A percentile compares a stretch with the other conserved stretches of the same genome.
These are phyloP conservation scores for Hypoxylon trugodes DNA, from an alignment of 495 filamentous ascomycete species.

Conservation along the genomic window DNA sequence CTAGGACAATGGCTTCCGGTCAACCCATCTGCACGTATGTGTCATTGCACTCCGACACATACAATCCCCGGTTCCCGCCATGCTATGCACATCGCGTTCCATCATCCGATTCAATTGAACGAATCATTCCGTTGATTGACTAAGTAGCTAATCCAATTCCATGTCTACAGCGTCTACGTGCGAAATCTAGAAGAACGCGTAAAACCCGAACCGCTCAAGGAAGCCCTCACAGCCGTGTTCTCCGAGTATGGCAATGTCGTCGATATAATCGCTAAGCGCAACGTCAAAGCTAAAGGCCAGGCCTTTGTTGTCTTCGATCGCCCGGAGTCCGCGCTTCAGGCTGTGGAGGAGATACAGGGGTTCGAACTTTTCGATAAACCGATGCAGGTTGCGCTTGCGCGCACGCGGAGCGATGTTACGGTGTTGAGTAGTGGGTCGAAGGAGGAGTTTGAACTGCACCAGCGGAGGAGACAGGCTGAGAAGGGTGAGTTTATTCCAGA, in stretches of 20 bases:
- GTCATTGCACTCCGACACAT: slow-evolving; percentile 73
- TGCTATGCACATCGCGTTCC: background rate
- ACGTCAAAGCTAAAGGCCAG: slow-evolving; percentile 92
- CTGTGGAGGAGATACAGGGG: slow-evolving; percentile 89
- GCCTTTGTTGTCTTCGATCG: slow-evolving; percentile 95
- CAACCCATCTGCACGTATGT: slow-evolving; percentile 67
- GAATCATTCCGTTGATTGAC: too few relatives aligned
- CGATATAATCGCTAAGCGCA: slow-evolving; percentile 92
- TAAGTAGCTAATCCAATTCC: slow-evolving; percentile 39
- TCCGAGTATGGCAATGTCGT: slow-evolving; percentile 88
- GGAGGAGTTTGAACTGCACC: slow-evolving; percentile 88
- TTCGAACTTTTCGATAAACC: slow-evolving; percentile 95
- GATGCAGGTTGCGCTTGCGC: slow-evolving; percentile 87
- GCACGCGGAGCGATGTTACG: slow-evolving; percentile 86
- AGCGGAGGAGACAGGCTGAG: slow-evolving; percentile 84
- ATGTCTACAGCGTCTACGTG: slow-evolving; percentile 68
- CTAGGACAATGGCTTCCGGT: slow-evolving; percentile 48
- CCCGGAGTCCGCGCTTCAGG: slow-evolving; percentile 74
- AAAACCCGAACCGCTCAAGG: slow-evolving; percentile 80
- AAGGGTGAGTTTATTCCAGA: slow-evolving; percentile 69
- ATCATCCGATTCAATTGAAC: slow-evolving; percentile 5
- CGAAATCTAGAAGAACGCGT: slow-evolving; percentile 94
- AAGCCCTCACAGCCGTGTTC: slow-evolving; percentile 81
- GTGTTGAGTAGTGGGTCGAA: slow-evolving; percentile 75
- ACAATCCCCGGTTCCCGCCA: slow-evolving; percentile 45